phyloP scores from a whole-genome alignment of 495 filamentous ascomycete species.

The Terfezia boudieri region DNA sequence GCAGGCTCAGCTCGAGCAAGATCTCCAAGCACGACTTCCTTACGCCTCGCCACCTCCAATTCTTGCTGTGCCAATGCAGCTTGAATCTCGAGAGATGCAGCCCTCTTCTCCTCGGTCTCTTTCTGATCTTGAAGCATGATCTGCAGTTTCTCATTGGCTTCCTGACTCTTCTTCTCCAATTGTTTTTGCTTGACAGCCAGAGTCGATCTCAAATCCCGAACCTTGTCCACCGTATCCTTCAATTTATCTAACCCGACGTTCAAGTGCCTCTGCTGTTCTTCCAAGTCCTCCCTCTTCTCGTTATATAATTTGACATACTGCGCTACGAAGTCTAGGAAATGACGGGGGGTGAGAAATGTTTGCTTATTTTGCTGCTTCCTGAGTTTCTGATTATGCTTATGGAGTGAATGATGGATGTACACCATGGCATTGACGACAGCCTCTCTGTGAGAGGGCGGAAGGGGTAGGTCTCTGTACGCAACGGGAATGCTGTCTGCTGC shows the following conservation, averaged over 20 bases:
- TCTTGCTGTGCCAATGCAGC: constrained; percentile 72
- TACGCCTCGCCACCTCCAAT: constrained; percentile 59
- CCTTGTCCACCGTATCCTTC: constrained; percentile 95
- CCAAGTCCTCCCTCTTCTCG: constrained; percentile 92
- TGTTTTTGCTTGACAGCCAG: constrained; percentile 85
- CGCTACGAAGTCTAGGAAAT: constrained; percentile 94
- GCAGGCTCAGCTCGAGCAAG: constrained; percentile 83
- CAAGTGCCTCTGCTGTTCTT: constrained; percentile 93
- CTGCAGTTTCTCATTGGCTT: constrained; percentile 92
- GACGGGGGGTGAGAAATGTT: constrained; percentile 83
- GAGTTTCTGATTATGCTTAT: constrained; percentile 68
- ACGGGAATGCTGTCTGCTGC: constrained; percentile 86
- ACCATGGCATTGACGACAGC: constrained; percentile 94
- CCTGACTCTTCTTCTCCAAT: constrained; percentile 75
- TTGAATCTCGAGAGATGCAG: constrained; percentile 70
- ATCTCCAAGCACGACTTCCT: constrained; percentile 67
- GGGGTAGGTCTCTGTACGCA: constrained; percentile 59
- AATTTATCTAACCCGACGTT: constrained; percentile 96
- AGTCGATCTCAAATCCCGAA: constrained; percentile 69
- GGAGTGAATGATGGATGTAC: constrained; percentile 86
- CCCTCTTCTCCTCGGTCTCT: constrained; percentile 81
- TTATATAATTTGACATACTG: constrained; percentile 96
- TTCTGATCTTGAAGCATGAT: constrained; percentile 92
- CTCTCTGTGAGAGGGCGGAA: constrained; percentile 77
- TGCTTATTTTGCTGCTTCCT: constrained; percentile 74